A percentile compares a stretch with the other conserved stretches of the same genome.
These are phyloP conservation scores for Annulohypoxylon nitens DNA, from an alignment of 495 filamentous ascomycete species.

Conservation along the genomic window DNA sequence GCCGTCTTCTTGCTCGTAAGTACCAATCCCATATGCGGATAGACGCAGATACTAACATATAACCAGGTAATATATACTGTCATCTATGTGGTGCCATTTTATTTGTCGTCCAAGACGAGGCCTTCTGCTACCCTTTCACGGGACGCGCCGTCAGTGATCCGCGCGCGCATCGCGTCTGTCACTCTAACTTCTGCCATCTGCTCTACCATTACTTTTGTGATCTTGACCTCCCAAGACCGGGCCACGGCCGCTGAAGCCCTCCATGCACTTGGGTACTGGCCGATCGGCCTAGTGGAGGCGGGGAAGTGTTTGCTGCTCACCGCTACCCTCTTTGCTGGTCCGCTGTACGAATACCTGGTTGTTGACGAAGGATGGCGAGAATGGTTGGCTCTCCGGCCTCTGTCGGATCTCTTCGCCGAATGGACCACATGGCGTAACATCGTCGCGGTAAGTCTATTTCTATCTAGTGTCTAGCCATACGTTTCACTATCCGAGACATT, in stretches of 20 bases:
- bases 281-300: conserved; percentile 73
- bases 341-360: conserved; percentile 80
- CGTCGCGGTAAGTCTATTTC: conserved; percentile 58
- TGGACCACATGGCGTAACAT: conserved; percentile 72
- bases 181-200: conserved; percentile 74
- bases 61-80: conserved; percentile 78
- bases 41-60: conserved; percentile 34
- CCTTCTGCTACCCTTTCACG: conserved; percentile 85
- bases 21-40: conserved; percentile 27
- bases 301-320: conserved; percentile 72
- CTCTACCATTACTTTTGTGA: conserved; percentile 69
- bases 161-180: conserved; percentile 84
- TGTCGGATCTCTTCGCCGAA: conserved; percentile 50
- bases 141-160: conserved; percentile 91
- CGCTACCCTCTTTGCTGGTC: conserved; percentile 83
- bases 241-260: conserved; percentile 65
- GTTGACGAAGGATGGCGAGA: conserved; percentile 77
- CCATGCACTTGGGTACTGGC: conserved; percentile 81
- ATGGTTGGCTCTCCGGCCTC: conserved; percentile 64
- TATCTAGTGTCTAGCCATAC: conserved; percentile 6
- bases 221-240: conserved; percentile 59
- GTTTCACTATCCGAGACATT: conserved; percentile 7
- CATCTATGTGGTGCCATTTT: conserved; percentile 92
- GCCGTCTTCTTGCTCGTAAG: conserved; percentile 53
- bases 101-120: conserved; percentile 81